Base-by-base conservation (phyloP, 2,329 filamentous ascomycete genomes). In the Trichoderma sp. region DNA sequence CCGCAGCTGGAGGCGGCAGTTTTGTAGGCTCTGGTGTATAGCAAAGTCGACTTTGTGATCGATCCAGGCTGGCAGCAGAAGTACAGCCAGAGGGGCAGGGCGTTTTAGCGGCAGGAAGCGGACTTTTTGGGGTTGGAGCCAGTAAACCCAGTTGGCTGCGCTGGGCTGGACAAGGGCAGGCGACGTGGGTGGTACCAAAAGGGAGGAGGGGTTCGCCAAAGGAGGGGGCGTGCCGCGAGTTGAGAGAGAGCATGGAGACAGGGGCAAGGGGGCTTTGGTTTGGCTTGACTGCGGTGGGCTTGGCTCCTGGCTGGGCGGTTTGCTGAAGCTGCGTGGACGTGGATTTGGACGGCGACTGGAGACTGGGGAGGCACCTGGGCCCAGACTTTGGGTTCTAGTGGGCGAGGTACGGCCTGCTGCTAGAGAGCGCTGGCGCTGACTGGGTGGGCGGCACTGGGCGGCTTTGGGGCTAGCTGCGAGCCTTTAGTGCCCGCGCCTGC, bases 101-200 rank as follows among this genome's bases (percentile, higher is more conserved):
- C 29, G 68, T 43, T 24, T 55, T 64, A 27, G 53, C 53, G 57
- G 60, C 40, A 64, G 53, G 49, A 68, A 14, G 65, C 65, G 65
- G 67, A 69, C 67, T 69, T 69, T 69, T 64, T n/a, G 67, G 67
- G 60, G 60, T 62, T 58, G 67, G 52, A 65, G 62, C 59, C 27
- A 27, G 49, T 14, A 24, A 31, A 47, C 59, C 58, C 58, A 57
- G 66, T 62, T 59, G 49, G 66, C 47, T 63, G 68, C 68, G 55
- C 47, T 67, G 68, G 2, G 40, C 40, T 43, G 40, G 68, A 55
- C 59, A 49, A 35, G 53, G 53, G 60, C 27, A 37, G 27, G 40
- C 53, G 53, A 47, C 62, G 40, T 57, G 53, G 62, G 52, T 67
- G 59, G 33, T 33, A 62, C 66, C 16, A 43, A 56, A 29, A 16